Evolutionary conservation across 2,329 filamentous ascomycete species (phyloP).

Genomic region (Tolypocladium capitatum): DNA sequence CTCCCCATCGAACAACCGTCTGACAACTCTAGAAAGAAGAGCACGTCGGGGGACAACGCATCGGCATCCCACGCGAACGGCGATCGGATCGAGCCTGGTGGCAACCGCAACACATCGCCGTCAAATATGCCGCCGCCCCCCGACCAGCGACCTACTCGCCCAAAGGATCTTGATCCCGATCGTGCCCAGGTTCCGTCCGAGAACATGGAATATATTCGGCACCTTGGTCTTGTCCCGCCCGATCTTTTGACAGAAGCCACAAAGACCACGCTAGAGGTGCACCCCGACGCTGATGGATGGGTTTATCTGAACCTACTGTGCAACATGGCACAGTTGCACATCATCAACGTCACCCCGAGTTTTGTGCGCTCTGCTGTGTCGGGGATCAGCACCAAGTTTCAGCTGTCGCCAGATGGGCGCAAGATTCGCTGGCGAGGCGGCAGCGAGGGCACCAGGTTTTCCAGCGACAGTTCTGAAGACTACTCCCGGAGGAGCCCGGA

Average conservation of each 20-base stretch:
- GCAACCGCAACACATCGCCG: slow-evolving; percentile 27
- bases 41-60: slow-evolving; percentile 26
- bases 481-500: slow-evolving; percentile 34
- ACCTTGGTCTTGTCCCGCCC: slow-evolving; percentile 53
- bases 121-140: slow-evolving; percentile 25
- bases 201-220: slow-evolving; percentile 68
- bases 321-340: slow-evolving; percentile 74
- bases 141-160: slow-evolving; percentile 66
- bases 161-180: slow-evolving; percentile 64
- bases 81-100: slow-evolving; percentile 31
- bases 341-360: slow-evolving; percentile 66
- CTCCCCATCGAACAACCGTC: slow-evolving; percentile 17
- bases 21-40: slow-evolving; percentile 23
- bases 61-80: slow-evolving; percentile 35
- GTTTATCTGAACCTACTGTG: slow-evolving; percentile 70
- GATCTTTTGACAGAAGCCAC: slow-evolving; percentile 33
- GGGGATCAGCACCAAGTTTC: slow-evolving; percentile 60
- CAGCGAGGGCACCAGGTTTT: slow-evolving; percentile 48
- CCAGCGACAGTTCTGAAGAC: slow-evolving; percentile 46
- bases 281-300: slow-evolving; percentile 59
- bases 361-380: slow-evolving; percentile 62
- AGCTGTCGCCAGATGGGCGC: slow-evolving; percentile 62
- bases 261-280: slow-evolving; percentile 28
- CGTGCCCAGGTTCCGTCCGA: slow-evolving; percentile 62
- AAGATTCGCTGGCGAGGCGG: slow-evolving; percentile 73